A percentile compares a stretch with the other conserved stretches of the same genome.
These are phyloP conservation scores for Aureobasidium lini DNA, from an alignment of 2,329 filamentous ascomycete species.

Conservation along the genomic window DNA sequence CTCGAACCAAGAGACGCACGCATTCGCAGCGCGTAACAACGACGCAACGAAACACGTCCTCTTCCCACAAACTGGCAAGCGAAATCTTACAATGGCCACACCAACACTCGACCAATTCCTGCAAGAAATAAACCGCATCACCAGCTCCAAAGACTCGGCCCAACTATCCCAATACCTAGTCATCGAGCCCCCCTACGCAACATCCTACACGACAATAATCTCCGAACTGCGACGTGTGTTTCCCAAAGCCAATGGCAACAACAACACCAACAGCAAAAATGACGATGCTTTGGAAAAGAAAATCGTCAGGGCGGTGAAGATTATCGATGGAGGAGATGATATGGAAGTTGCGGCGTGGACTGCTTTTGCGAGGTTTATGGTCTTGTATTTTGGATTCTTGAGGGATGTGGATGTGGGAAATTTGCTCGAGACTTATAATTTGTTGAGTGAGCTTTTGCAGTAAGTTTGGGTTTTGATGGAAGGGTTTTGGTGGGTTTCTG, in stretches of 20 bases:
- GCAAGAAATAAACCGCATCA: conserved; percentile 52
- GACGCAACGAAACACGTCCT: neutral
- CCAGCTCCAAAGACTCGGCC: conserved; percentile 56
- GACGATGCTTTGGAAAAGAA: conserved; percentile 53
- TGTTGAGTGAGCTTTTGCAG: conserved; percentile 68
- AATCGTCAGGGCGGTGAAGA: conserved; percentile 58
- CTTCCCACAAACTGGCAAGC: no score
- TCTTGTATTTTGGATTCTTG: conserved; percentile 73
- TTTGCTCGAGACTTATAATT: conserved; percentile 64
- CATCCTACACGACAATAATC: conserved; percentile 61
- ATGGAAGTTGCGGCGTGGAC: conserved; percentile 61
- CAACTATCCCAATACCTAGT: conserved; percentile 63
- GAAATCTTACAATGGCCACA: conserved; percentile 46
- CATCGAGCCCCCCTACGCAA: conserved; percentile 63
- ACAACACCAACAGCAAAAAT: conserved; percentile 3
- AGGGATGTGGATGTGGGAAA: conserved; percentile 72
- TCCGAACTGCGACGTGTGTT: conserved; percentile 58
- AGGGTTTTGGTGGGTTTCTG: neutral
- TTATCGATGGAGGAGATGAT: conserved; percentile 52
- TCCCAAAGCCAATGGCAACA: conserved; percentile 28
- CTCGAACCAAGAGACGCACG: neutral
- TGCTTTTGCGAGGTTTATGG: conserved; percentile 70
- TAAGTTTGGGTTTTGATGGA: conserved; percentile 37
- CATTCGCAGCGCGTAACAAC: neutral
- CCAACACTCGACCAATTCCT: conserved; percentile 63